Conservation (phyloP, 257 asterid species). For the Sherardia arvensis region DNA sequence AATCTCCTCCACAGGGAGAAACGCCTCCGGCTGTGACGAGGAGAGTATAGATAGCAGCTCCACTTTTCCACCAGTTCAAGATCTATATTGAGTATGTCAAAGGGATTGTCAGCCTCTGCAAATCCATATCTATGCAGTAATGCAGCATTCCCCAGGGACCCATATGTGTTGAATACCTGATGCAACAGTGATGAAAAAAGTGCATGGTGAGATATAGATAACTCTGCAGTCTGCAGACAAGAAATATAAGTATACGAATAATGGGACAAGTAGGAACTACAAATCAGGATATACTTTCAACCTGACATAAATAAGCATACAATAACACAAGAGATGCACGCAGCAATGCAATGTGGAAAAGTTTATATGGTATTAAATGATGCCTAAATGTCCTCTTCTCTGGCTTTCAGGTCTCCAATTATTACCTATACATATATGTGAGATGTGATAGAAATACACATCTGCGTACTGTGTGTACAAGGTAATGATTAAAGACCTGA, state of each 20-base stretch:
- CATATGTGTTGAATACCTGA: constrained; percentile 89
- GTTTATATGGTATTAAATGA: neutral
- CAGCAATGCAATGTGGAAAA: neutral
- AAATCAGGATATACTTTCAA: neutral
- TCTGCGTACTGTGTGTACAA: neutral
- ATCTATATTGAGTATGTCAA: constrained; percentile 74
- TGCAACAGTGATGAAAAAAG: constrained; percentile 10
- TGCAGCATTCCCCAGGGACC: constrained; percentile 82
- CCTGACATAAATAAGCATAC: neutral
- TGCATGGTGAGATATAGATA: neutral
- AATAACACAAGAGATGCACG: neutral
- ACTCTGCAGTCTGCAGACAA: neutral
- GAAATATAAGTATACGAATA: neutral
- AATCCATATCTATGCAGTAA: constrained; percentile 91
- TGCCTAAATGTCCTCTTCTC: neutral
- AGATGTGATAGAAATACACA: neutral
- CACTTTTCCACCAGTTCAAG: constrained; percentile 62
- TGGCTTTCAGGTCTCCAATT: constrained; percentile 55
- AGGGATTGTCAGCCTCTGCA: constrained; percentile 74
- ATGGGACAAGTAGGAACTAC: neutral
- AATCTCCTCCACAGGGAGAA: constrained; percentile 65
- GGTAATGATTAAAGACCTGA: no score
- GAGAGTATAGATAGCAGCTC: constrained; percentile 61
- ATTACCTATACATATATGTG: neutral
- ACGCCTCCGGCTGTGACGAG: constrained; percentile 59